Conservation (phyloP, 2,329 filamentous ascomycete species). For the Cladosporium sp. region DNA sequence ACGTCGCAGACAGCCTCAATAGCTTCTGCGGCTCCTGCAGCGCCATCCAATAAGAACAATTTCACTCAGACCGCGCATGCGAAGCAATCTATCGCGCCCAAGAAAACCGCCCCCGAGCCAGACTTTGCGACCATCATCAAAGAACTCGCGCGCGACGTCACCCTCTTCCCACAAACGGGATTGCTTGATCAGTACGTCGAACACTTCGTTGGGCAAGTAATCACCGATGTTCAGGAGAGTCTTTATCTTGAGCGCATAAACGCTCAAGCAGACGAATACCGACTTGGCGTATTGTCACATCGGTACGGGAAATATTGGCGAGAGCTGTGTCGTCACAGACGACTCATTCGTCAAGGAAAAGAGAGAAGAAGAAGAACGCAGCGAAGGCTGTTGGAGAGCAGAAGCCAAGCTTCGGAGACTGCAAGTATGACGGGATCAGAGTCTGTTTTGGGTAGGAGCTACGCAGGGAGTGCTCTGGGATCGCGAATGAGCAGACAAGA, state of each 20-base stretch:
- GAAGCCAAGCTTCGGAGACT: slow-evolving; percentile 17
- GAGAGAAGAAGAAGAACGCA: slow-evolving; percentile 30
- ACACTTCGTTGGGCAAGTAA: slow-evolving; percentile 30
- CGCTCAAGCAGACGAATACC: slow-evolving; percentile 27
- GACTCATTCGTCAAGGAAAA: slow-evolving; percentile 30
- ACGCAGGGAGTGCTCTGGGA: neutral
- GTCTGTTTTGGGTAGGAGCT: neutral
- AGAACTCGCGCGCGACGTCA: slow-evolving; percentile 32
- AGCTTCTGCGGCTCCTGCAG: neutral
- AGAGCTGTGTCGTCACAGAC: slow-evolving; percentile 29
- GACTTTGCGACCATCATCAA: slow-evolving; percentile 26
- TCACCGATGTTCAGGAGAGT: slow-evolving; percentile 29
- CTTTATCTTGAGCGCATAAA: slow-evolving; percentile 27
- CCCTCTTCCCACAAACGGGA: slow-evolving; percentile 34
- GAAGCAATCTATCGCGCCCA: neutral
- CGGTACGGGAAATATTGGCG: slow-evolving; percentile 36
- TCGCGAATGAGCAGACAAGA: slow-evolving; percentile 7
- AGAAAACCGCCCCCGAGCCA: slow-evolving; percentile 1
- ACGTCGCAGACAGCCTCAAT: neutral
- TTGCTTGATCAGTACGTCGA: slow-evolving; percentile 42
- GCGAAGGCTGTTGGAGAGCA: slow-evolving; percentile 20
- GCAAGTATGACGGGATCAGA: slow-evolving; percentile 15
- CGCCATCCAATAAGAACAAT: neutral
- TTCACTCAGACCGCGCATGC: neutral
- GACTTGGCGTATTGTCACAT: slow-evolving; percentile 26